phyloP scores from a whole-genome alignment of 1,284 basidiomycete genomes.

The Pyrrhoderma lamaoense region DNA sequence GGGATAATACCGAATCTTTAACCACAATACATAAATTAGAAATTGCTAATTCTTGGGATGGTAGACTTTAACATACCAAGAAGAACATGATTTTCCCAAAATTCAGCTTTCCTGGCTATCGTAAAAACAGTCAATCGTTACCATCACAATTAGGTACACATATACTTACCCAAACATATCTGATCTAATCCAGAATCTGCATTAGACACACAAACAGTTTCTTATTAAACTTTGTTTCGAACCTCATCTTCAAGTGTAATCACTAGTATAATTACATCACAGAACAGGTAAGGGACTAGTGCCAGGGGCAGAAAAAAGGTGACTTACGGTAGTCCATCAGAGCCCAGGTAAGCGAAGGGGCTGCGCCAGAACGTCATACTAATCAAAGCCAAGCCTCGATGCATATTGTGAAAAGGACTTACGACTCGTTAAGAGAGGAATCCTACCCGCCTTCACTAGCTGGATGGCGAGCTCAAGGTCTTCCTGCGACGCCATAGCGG shows the following conservation, averaged over 20 bases:
- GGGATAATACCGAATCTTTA: constrained; percentile 41
- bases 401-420: background rate
- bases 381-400: background rate
- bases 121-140: background rate
- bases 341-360: constrained; percentile 8
- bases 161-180: constrained; percentile 9
- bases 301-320: background rate
- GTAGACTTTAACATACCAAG: constrained; percentile 32
- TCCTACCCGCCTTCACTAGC: constrained; percentile 2
- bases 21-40: too few relatives aligned
- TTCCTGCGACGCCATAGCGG: background rate
- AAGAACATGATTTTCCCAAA: constrained; percentile 33
- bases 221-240: too few relatives aligned
- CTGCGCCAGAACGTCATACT: background rate
- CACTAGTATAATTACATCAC: background rate
- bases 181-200: background rate
- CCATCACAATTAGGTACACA: background rate
- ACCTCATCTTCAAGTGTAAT: constrained; percentile 3
- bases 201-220: too few relatives aligned
- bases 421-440: constrained; percentile 6
- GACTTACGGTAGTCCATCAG: constrained; percentile 9
- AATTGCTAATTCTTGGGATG: too few relatives aligned
- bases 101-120: constrained; percentile 14
- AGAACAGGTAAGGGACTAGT: background rate
- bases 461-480: constrained; percentile 1